Evolutionary conservation across 2,329 filamentous ascomycete species (phyloP), one percentile per base, ranked within the genome.

Genomic region (Aspergillus chevalieri): DNA sequence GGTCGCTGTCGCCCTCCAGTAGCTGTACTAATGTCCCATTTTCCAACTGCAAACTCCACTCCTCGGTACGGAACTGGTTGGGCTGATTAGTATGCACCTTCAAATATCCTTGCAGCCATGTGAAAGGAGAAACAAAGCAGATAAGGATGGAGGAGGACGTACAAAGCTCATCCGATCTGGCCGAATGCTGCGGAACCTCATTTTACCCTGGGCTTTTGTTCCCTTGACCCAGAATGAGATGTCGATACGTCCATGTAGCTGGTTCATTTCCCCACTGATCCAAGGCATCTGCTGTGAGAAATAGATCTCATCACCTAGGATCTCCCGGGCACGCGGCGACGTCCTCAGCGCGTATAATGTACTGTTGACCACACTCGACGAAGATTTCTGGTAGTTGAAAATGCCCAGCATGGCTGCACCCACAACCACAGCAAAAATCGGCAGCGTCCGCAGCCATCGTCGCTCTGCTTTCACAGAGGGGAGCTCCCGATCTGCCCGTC

Each of bases 321-420:
- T 74, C 50, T 83, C 84, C 63, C 91, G 83, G 43, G 90, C 93
- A 51, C 77, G 73, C 2, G 81, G 74, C 50, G 86, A 89, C 2
- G 88, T 94, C 56, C 93, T 87, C 55, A 98, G 80, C 1, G 92
- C 87, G 77, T 97, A 98, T 24, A 98, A 81, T 4, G 90, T 93
- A 48, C 87, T 89, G 48, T 83, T 83, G n/a, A 96, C 87, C 26
- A 92, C 81, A 48, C 87, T 87, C 22, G 84, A 89, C n/a, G 87
- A 89, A 50, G 85, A 83, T 71, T 96, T 96, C 70, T 98, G 92
- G 81, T 98, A 97, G 80, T 98, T 98, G 86, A 98, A 97, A 71
- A 98, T 96, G 59, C 86, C 89, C 52, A 94, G 74, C 57, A 85
- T 84, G 57, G 85, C 86, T 48, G 79, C 77, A 44, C 81, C 80